Evolutionary conservation across 768 basidiomycete genomes (phyloP).

Genomic region (Amanita thiersii): DNA sequence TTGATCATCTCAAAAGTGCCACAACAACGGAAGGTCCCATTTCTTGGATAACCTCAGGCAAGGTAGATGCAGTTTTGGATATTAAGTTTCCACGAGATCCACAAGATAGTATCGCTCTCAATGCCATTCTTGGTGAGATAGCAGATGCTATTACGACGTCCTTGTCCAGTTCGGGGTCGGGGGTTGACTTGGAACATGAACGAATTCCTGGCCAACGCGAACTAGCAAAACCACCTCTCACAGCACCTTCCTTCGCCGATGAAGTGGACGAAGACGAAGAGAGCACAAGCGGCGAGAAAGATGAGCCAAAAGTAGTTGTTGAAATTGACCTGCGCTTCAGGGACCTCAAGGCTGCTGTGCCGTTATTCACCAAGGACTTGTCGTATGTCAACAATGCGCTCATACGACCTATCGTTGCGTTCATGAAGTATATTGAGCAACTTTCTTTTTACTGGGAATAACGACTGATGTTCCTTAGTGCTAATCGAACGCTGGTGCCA

Average conservation of each 20-base stretch:
- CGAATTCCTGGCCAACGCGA: constrained; percentile 82
- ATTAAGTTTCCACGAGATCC: constrained; percentile 92
- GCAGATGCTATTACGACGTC: constrained; percentile 80
- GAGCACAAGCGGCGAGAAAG: constrained; percentile 19
- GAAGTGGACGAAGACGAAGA: constrained; percentile 27
- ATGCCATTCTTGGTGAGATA: constrained; percentile 82
- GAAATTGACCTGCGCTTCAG: constrained; percentile 94
- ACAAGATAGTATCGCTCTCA: constrained; percentile 58
- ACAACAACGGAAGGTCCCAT: constrained; percentile 82
- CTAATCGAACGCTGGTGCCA: constrained; percentile 89
- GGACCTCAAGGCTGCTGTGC: constrained; percentile 92
- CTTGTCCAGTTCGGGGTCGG: constrained; percentile 22
- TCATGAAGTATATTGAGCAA: constrained; percentile 75
- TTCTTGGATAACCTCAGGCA: constrained; percentile 97
- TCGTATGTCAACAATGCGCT: constrained; percentile 91
- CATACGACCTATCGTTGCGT: constrained; percentile 93
- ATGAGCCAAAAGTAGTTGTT: constrained; percentile 53
- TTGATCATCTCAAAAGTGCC: constrained; percentile 89
- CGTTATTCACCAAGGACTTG: constrained; percentile 82
- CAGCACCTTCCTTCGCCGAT: constrained; percentile 40
- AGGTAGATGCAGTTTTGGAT: constrained; percentile 93
- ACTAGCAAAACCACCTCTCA: constrained; percentile 79
- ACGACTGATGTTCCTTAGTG: constrained; percentile 37
- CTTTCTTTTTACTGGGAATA: not conserved
- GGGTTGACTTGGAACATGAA: constrained; percentile 28